Conservation (phyloP, 192 early-diverging fungal species). For the Coemansia sp. region DNA sequence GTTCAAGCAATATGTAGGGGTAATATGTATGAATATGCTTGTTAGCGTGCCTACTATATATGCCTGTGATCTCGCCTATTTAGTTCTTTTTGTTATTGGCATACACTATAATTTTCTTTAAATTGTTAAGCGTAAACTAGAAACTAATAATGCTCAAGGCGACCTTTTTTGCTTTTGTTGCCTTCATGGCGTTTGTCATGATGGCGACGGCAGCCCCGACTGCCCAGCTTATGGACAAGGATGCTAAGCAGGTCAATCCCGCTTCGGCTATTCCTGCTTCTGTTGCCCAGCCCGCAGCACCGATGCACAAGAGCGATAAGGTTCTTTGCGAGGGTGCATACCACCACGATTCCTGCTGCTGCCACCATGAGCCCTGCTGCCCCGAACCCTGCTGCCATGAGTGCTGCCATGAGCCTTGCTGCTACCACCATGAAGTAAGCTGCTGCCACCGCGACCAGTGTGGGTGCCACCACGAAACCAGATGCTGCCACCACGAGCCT, state of each 20-base stretch:
- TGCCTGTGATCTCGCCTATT: not conserved
- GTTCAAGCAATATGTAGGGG: not conserved
- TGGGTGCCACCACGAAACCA: slow-evolving; percentile 15
- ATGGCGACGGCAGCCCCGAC: slow-evolving; percentile 44
- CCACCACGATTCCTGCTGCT: slow-evolving; percentile 10
- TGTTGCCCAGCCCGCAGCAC: not conserved
- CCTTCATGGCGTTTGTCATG: slow-evolving; percentile 42
- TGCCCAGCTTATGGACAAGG: slow-evolving; percentile 8
- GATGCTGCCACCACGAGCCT: slow-evolving; percentile 12
- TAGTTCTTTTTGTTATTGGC: not conserved
- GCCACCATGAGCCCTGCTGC: slow-evolving; percentile 20
- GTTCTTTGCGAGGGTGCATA: slow-evolving; percentile 35
- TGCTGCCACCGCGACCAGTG: slow-evolving; percentile 44
- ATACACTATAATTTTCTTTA: slow-evolving; percentile 6
- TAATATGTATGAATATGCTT: not conserved
- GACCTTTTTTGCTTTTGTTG: slow-evolving; percentile 34
- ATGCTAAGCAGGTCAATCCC: not conserved
- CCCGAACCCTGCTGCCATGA: slow-evolving; percentile 32
- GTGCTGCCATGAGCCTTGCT: slow-evolving; percentile 19
- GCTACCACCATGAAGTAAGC: slow-evolving; percentile 17
- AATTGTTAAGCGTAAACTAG: not conserved
- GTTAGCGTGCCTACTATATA: not conserved
- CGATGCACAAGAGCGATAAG: slow-evolving; percentile 14
- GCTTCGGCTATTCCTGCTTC: slow-evolving; percentile 4
- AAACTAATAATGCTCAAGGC: slow-evolving; percentile 30